phyloP scores from a whole-genome alignment of 129 eudicot genomes.

The Flaveria robusta region DNA sequence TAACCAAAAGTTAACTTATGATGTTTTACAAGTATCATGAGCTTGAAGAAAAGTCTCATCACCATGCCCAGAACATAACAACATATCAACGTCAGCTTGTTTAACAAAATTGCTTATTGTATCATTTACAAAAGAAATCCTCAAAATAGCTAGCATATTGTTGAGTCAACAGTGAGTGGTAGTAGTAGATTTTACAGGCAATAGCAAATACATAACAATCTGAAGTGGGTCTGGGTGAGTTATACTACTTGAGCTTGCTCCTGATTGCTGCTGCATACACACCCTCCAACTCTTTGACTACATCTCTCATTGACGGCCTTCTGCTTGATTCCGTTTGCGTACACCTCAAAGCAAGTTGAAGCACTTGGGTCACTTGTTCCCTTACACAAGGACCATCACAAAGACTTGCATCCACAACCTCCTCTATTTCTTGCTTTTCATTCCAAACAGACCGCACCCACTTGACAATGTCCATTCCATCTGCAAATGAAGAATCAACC shows the following conservation, averaged over 20 bases:
- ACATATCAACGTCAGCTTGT: too few species aligned
- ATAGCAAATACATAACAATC: too few species aligned
- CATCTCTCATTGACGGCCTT: slow-evolving; percentile 85
- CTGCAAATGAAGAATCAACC: slow-evolving; percentile 50
- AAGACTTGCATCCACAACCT: slow-evolving; percentile 58
- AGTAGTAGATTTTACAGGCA: too few species aligned
- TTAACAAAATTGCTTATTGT: too few species aligned
- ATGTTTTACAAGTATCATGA: too few species aligned
- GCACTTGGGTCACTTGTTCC: slow-evolving; percentile 61
- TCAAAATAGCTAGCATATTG: too few species aligned
- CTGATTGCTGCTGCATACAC: slow-evolving; percentile 20
- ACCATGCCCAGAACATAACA: too few species aligned
- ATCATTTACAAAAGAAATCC: too few species aligned
- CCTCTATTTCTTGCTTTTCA: slow-evolving; percentile 47
- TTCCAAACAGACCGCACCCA: slow-evolving; percentile 65
- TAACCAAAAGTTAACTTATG: too few species aligned
- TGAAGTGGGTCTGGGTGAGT: too few species aligned
- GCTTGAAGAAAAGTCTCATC: too few species aligned
- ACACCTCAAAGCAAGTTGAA: slow-evolving; percentile 74
- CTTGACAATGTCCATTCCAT: slow-evolving; percentile 58
- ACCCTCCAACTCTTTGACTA: slow-evolving; percentile 58
- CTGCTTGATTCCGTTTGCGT: slow-evolving; percentile 59
- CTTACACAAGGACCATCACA: slow-evolving; percentile 38
- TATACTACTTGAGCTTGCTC: slow-evolving; percentile 28
- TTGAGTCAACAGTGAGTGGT: too few species aligned